phyloP scores from a whole-genome alignment of 2,329 filamentous ascomycete genomes.

The Colletotrichum graminicola region DNA sequence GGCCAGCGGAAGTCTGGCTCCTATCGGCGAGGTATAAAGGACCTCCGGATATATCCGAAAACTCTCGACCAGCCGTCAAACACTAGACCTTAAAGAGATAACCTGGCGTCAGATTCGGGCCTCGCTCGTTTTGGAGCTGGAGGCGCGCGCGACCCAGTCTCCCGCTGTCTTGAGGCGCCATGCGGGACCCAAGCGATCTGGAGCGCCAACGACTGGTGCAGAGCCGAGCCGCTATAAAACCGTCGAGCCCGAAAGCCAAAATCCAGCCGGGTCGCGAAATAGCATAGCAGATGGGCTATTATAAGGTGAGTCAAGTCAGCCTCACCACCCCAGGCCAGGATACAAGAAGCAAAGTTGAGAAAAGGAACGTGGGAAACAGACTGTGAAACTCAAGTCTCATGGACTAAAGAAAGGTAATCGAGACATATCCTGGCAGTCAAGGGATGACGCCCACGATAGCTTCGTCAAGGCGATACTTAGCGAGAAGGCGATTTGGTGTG shows the following conservation, averaged over 20 bases:
- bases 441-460: constrained; percentile 13
- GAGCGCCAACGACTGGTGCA: constrained; percentile 10
- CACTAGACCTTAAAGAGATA: constrained; percentile 18
- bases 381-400: background rate
- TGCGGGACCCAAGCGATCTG: constrained; percentile 4
- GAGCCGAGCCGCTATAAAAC: constrained; percentile 26
- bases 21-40: no score
- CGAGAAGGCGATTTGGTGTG: background rate
- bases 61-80: background rate
- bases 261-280: constrained; percentile 24
- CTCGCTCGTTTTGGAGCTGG: constrained; percentile 17
- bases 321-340: background rate
- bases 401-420: background rate
- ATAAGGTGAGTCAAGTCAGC: constrained; percentile 1
- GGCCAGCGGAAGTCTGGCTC: background rate
- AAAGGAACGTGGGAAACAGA: background rate
- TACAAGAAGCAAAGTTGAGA: constrained; percentile 20
- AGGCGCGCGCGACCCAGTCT: constrained; percentile 13
- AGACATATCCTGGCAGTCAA: background rate
- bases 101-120: background rate
- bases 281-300: background rate
- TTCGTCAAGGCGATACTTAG: constrained; percentile 9
- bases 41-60: constrained; percentile 8
- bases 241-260: constrained; percentile 33
- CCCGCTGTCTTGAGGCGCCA: background rate